A percentile compares a stretch with the other conserved stretches of the same genome.
Evolutionary conservation across 139 green algal species (phyloP).

Genomic region (Edaphochlamys debaryana): DNA sequence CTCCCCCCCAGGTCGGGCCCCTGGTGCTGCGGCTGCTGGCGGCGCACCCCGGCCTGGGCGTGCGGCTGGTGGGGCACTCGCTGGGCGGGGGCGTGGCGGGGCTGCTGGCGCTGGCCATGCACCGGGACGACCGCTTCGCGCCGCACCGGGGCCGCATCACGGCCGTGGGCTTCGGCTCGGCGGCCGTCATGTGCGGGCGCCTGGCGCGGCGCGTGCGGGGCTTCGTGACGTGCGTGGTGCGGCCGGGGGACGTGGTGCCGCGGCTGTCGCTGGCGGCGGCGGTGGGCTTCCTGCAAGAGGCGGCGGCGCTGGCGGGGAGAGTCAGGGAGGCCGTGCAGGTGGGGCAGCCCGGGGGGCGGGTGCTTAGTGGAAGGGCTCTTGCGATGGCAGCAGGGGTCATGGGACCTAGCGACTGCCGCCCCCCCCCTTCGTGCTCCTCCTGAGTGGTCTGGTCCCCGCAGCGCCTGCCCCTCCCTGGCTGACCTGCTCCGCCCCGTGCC

Average conservation of each 20-base stretch:
- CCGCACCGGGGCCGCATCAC: background rate
- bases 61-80: slow-evolving; percentile 5
- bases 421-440: too few species aligned
- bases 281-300: too few species aligned
- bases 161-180: background rate
- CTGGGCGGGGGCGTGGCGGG: slow-evolving; percentile 1
- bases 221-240: background rate
- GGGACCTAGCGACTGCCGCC: too few species aligned
- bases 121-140: background rate
- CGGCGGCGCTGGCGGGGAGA: too few species aligned
- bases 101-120: background rate
- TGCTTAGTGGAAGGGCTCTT: too few species aligned
- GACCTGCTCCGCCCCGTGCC: too few species aligned
- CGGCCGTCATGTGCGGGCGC: background rate
- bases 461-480: too few species aligned
- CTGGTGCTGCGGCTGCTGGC: background rate
- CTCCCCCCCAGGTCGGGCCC: background rate
- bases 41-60: background rate
- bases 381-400: too few species aligned
- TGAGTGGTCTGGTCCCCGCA: too few species aligned
- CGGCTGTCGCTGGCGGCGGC: too few species aligned
- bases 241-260: slow-evolving; percentile 1
- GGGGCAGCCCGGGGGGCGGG: too few species aligned
- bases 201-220: background rate
- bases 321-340: too few species aligned